A percentile compares a stretch with the other conserved stretches of the same genome.
Evolutionary conservation across 2,329 filamentous ascomycete species (phyloP).

Genomic region (Cytospora paraplurivora): DNA sequence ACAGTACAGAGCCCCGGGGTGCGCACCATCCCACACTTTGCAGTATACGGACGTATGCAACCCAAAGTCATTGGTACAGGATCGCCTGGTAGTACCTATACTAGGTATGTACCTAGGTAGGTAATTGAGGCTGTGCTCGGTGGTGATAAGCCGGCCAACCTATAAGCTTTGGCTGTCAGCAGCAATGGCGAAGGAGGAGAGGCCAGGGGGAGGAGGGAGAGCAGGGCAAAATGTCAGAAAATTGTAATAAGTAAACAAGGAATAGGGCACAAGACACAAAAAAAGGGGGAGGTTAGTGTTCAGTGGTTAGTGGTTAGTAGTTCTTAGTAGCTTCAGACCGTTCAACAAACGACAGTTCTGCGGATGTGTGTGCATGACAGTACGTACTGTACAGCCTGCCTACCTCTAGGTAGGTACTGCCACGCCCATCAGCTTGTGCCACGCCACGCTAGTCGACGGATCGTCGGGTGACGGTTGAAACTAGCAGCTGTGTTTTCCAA

Average conservation of each 20-base stretch:
- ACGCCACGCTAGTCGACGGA: conserved; percentile 2
- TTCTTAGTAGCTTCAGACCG: conserved; percentile 1
- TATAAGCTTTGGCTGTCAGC: not conserved
- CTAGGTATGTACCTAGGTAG: not conserved
- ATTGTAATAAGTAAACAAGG: too few relatives aligned
- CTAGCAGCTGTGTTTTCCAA: not conserved
- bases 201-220: too few relatives aligned
- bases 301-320: not conserved
- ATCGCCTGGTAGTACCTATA: not conserved
- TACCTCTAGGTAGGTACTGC: too few relatives aligned
- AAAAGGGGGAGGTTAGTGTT: not conserved
- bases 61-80: not conserved
- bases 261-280: not conserved
- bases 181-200: not conserved
- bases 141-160: conserved; percentile 7
- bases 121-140: conserved; percentile 8
- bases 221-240: not conserved
- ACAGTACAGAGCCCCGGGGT: not conserved
- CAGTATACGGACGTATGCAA: not conserved
- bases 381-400: not conserved
- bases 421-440: conserved; percentile 4
- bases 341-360: too few relatives aligned
- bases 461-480: conserved; percentile 8
- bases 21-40: not conserved
- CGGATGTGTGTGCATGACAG: too few relatives aligned